Conservation (phyloP, 2,329 filamentous ascomycete genomes). For the Cladophialophora yegresii region DNA sequence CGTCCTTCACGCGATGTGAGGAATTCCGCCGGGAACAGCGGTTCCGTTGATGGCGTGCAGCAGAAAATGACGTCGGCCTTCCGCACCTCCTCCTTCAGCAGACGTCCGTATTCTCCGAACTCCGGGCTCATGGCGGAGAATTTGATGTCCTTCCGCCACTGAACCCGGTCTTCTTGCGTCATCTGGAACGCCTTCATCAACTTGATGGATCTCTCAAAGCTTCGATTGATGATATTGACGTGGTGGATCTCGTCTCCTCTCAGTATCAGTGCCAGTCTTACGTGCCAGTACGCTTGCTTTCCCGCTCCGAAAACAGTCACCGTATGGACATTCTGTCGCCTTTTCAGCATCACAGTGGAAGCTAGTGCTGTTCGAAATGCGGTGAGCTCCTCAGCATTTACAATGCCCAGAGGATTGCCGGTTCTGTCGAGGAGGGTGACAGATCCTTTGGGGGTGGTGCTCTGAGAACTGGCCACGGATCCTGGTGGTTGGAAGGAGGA, state of each 20-base stretch:
- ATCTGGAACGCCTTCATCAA: slow-evolving; percentile 58
- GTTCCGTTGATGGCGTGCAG: slow-evolving; percentile 74
- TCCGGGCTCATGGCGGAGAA: slow-evolving; percentile 70
- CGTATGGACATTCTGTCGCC: slow-evolving; percentile 69
- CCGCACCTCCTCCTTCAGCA: slow-evolving; percentile 69
- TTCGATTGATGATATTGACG: slow-evolving; percentile 79
- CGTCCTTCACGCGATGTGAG: slow-evolving; percentile 63
- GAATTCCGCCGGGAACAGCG: slow-evolving; percentile 72
- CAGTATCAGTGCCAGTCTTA: slow-evolving; percentile 74
- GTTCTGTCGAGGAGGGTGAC: slow-evolving; percentile 61
- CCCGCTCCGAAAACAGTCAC: slow-evolving; percentile 85
- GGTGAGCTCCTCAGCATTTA: slow-evolving; percentile 69
- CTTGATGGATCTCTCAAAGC: slow-evolving; percentile 48
- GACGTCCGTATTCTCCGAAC: slow-evolving; percentile 68
- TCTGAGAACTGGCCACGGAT: slow-evolving; percentile 41
- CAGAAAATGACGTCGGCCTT: slow-evolving; percentile 82
- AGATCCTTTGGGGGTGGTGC: slow-evolving; percentile 58
- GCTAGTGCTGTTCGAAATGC: slow-evolving; percentile 69
- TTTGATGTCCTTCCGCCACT: slow-evolving; percentile 67
- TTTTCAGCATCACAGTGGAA: slow-evolving; percentile 61
- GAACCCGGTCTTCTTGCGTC: slow-evolving; percentile 50
- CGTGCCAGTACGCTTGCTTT: slow-evolving; percentile 91
- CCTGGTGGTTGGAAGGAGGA: slow-evolving; percentile 37
- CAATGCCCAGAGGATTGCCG: slow-evolving; percentile 61
- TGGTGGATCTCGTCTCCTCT: slow-evolving; percentile 69